Evolutionary conservation across 2,329 filamentous ascomycete genomes (phyloP), one percentile per base, ranked within the genome.

Genomic region (Alternaria postmessia): DNA sequence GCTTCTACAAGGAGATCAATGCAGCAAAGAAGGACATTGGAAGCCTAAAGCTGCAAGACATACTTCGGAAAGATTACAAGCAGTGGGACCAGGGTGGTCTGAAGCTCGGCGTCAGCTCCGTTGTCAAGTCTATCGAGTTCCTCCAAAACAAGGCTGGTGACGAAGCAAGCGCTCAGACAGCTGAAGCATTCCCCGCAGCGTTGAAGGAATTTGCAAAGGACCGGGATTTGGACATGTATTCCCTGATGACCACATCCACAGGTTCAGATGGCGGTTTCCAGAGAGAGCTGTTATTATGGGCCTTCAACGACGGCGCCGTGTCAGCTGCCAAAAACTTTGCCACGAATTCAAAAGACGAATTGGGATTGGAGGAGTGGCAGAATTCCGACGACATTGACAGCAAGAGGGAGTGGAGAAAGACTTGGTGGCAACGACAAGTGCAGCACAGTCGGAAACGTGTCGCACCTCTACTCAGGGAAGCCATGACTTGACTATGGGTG

Each of bases 31-130:
- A 87, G 63, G 86, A 93, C 66, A 83, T 95, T 52, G 86, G 84
- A 3, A 67, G 73, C 0, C 79, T 95, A 46, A 81, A 79, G 38
- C 77, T 93, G 66, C 80, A 84, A 22, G 91, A 94, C 67, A 85
- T 94, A 39, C 78, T 94, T 53, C 84, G 90, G 64, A 94, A 94
- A 76, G 92, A 96, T 79, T 96, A 94, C 79, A 96, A 96, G 80
- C 85, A 91, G 72, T 95, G 91, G 91, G 80, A 79, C 11, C 80
- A 80, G 11, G 80, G 77, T 52, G 76, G 67, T 0, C 73, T 87
- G 38, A 82, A 79, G 18, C 82, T 94, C 5, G 91, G 91, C n/a
- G 87, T 92, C 55, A 87, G 87, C 68, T 86, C 86, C 42, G 82
- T 89, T 3, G 87, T 91, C 3, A 88, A 88, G 66, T 79, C 84